Evolutionary conservation across 257 asterid species (phyloP), one percentile per base, ranked within the genome.

Genomic region (Solanum commersonii): DNA sequence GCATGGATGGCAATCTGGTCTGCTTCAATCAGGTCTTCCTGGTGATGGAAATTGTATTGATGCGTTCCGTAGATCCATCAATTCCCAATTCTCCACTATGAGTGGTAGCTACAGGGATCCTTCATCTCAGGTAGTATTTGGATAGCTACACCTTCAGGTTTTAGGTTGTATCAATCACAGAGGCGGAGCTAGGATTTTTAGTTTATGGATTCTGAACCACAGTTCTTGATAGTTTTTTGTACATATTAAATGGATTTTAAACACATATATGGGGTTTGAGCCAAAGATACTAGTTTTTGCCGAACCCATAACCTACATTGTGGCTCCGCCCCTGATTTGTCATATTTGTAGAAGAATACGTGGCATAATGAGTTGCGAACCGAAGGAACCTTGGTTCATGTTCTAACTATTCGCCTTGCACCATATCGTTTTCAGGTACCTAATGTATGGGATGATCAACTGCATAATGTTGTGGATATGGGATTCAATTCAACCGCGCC

Each of bases 401-500:
- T 4, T 46, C 40, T 81, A 81, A 81, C 40, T 5, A 44, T 46
- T 81, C 8, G 11, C 42, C 5, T 29, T 46, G 85, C 25, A 18
- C 46, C 40, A 25, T 81, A 81, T 46, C 3, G 5, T 81, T 18
- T 10, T 81, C 56, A 81, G 85, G 85, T 46, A 46, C 85, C 85
- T 81, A 81, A 10, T 18, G 38, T 46, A 44, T 81, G 85, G 68
- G 85, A 81, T 46, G 40, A 18, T 29, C 85, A 81, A 5, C 67
- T 81, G n/a, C 85, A 46, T 81, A 81, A 81, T 81, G 85, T 81
- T 46, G 85, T 81, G 35, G 68, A 81, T 23, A 81, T 81, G 97
- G 98, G 96, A 89, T 90, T 95, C 87, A 92, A 88, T 91, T 90
- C 96, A 20, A 92, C 84, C 25, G 85, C 85, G 70, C 90, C 95